Conservation (phyloP, 164 flowering plant genomes). For the Liriodendron chinense region DNA sequence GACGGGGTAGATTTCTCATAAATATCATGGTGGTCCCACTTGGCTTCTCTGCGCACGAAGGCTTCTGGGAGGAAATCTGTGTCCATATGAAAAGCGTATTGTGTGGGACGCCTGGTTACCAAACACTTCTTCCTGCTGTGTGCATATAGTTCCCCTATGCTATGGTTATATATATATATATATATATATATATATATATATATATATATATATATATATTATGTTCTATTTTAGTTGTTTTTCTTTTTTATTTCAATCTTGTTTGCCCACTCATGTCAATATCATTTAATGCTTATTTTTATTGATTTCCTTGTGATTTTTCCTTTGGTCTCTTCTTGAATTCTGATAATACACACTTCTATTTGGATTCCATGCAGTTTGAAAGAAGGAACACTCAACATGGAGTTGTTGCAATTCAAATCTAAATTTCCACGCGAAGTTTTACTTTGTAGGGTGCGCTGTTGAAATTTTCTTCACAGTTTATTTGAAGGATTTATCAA, state of each 20-base stretch:
- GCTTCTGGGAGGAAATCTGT: too few relatives aligned
- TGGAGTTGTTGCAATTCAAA: constrained; percentile 94
- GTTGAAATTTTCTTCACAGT: not conserved
- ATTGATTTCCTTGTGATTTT: not conserved
- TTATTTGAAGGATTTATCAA: not conserved
- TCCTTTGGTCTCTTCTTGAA: not conserved
- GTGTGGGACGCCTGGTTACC: too few relatives aligned
- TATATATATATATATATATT: too few relatives aligned
- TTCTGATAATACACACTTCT: not conserved
- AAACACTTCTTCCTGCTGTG: too few relatives aligned
- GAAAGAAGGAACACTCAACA: constrained; percentile 90
- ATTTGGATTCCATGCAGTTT: constrained; percentile 41
- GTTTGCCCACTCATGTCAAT: not conserved
- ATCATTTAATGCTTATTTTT: not conserved
- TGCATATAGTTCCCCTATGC: too few relatives aligned
- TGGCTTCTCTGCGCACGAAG: too few relatives aligned
- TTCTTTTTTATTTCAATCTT: not conserved
- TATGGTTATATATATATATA: too few relatives aligned
- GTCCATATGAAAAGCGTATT: too few relatives aligned
- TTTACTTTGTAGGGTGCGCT: constrained; percentile 88
- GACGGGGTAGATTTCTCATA: too few relatives aligned
- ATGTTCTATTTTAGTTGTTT: too few relatives aligned
- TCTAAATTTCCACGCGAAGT: constrained; percentile 92
- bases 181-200: too few relatives aligned
- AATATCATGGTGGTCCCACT: too few relatives aligned